Base-by-base conservation (phyloP, 352 stramenopile genomes). In the Phytophthora vignae region DNA sequence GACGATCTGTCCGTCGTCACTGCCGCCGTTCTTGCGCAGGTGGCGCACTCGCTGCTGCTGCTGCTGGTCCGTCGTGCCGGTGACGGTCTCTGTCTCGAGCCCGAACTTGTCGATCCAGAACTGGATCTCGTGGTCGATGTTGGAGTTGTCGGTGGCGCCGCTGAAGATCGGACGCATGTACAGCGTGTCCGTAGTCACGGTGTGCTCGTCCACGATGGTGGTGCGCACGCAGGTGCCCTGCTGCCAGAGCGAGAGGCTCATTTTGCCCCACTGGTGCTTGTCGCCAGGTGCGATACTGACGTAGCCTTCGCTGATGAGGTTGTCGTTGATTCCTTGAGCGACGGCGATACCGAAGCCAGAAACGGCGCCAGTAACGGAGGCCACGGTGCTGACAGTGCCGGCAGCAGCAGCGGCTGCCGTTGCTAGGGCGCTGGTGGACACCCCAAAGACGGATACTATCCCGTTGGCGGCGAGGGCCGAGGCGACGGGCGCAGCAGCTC, bases 151-250 rank as follows among this genome's bases (percentile, higher is more conserved):
- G 5, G 73, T 77, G 33, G 73, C 64, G n/a, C 79, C 77, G 29
- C 77, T 84, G 71, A 89, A 89, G 73, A 87, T 87, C 21, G 77
- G 79, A 53, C 77, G 77, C 79, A 84, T 85, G 76, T 85, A 85
- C 10, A 85, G 17, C 44, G 74, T 83, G 53, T 81, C 69, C 7
- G 71, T 81, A 1, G 63, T 76, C 25, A 89, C 77, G 0, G 76
- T 78, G 3, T 63, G 56, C 49, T 84, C 69, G 49, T 85, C 63
- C 22, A 78, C 50, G 66, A 83, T 77, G 11, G 65, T 76, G n/a
- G 81, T 84, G 53, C 73, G 72, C 6, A 85, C 69, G 46, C 81
- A 86, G 0, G 71, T 82, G 53, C 71, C 78, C 42, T 86, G 81
- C 55, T 86, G 78, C 78, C 76, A 88, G 3, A 86, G 77, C 56